Conservation (phyloP, 345 rosid species). For the Luvunga scandens region DNA sequence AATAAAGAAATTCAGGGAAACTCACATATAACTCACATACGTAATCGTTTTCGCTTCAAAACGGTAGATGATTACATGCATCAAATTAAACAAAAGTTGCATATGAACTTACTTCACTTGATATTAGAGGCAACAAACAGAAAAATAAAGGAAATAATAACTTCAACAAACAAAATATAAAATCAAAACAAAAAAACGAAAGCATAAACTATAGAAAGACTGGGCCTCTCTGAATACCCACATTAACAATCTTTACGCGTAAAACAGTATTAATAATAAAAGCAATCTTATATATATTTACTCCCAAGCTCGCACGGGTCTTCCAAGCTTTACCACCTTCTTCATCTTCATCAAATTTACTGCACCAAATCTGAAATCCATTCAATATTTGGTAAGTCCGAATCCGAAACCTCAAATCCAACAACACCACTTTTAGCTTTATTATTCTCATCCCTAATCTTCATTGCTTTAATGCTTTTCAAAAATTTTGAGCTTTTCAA, state of each 20-base stretch:
- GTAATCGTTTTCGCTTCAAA: background rate
- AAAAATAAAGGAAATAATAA: background rate
- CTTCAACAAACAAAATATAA: background rate
- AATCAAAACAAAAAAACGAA: background rate
- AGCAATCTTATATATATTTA: background rate
- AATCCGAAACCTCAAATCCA: conserved; percentile 18
- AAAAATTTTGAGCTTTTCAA: conserved; percentile 31
- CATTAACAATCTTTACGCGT: conserved; percentile 6
- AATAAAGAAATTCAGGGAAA: background rate
- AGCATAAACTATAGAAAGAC: background rate
- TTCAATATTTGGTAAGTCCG: conserved; percentile 33
- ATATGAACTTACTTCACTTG: background rate
- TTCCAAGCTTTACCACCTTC: background rate
- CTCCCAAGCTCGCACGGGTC: background rate
- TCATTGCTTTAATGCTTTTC: conserved; percentile 36
- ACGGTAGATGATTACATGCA: background rate
- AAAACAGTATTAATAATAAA: background rate
- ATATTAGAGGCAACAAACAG: background rate
- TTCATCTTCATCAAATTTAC: conserved; percentile 9
- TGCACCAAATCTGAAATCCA: conserved; percentile 49
- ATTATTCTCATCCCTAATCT: conserved; percentile 28
- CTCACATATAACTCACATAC: background rate
- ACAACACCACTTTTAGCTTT: background rate
- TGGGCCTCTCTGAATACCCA: background rate
- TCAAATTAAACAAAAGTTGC: background rate